These are phyloP conservation scores for Globisporangium barbulae DNA, from an alignment of 352 stramenopile genomes.

Conservation along the genomic window DNA sequence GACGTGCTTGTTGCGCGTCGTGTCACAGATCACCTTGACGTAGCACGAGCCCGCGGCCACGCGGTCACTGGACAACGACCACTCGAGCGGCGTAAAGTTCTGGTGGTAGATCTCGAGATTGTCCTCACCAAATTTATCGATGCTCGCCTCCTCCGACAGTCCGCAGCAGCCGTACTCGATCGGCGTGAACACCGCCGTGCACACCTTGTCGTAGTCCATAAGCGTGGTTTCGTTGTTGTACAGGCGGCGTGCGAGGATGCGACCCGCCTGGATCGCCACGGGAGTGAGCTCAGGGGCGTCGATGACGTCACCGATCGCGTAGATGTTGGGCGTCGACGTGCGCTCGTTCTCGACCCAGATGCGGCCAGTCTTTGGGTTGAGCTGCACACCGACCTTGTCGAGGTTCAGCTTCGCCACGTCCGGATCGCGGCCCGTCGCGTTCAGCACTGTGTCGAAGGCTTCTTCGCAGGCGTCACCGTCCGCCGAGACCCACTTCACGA, in stretches of 20 bases:
- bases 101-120: constrained; percentile 96
- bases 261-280: constrained; percentile 96
- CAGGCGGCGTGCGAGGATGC: constrained; percentile 88
- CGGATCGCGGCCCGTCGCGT: constrained; percentile 90
- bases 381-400: constrained; percentile 80
- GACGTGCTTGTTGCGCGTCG: constrained; percentile 82
- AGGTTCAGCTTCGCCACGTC: constrained; percentile 91
- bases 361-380: constrained; percentile 91
- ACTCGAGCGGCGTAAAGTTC: constrained; percentile 96
- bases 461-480: constrained; percentile 66
- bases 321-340: constrained; percentile 94
- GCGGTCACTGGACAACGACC: constrained; percentile 75
- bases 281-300: constrained; percentile 97
- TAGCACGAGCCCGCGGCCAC: constrained; percentile 83
- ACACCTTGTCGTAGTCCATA: constrained; percentile 94
- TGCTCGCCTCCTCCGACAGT: constrained; percentile 95
- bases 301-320: constrained; percentile 97
- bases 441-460: constrained; percentile 96
- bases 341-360: constrained; percentile 92
- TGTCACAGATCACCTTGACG: constrained; percentile 95
- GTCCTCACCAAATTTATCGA: constrained; percentile 84
- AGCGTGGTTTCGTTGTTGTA: constrained; percentile 77
- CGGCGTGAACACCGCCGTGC: constrained; percentile 94
- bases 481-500: constrained; percentile 77
- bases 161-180: constrained; percentile 97